Conservation (phyloP, 108 stramenopile species). For the Fistulifera solaris region DNA sequence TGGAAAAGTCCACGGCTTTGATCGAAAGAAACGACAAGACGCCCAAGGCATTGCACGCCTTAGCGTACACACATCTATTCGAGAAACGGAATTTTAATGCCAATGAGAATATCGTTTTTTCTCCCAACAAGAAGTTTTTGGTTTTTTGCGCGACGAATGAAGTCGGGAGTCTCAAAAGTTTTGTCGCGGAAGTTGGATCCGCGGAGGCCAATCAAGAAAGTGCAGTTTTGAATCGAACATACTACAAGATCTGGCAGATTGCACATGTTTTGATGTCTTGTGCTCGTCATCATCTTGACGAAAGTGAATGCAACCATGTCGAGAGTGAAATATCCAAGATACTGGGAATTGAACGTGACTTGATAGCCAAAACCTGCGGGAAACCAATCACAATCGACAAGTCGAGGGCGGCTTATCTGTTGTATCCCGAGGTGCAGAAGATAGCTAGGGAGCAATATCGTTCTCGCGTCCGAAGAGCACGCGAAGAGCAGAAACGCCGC, state of each 20-base stretch:
- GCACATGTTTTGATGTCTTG: constrained; percentile 8
- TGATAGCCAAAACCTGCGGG: background rate
- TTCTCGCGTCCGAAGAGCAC: too few species aligned
- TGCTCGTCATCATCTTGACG: background rate
- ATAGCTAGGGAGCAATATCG: background rate
- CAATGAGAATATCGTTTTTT: background rate
- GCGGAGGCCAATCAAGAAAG: too few species aligned
- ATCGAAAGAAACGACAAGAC: too few species aligned
- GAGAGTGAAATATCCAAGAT: background rate
- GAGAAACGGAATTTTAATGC: background rate
- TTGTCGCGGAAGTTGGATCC: background rate
- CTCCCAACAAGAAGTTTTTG: background rate
- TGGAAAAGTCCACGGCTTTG: too few species aligned
- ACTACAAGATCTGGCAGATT: constrained; percentile 29
- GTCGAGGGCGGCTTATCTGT: background rate
- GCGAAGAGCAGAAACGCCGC: too few species aligned
- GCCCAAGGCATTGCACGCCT: background rate
- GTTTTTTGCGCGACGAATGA: background rate
- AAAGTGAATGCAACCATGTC: background rate
- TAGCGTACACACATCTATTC: too few species aligned
- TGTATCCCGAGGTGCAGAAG: background rate
- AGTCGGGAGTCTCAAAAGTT: background rate
- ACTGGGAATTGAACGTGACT: background rate
- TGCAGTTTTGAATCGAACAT: constrained; percentile 4
- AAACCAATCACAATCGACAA: background rate